Percentiles rank a stretch among this genome's conserved stretches.
Evolutionary conservation across 306 rosid genomes (phyloP).

Genomic region (Aeschynomene evenia): DNA sequence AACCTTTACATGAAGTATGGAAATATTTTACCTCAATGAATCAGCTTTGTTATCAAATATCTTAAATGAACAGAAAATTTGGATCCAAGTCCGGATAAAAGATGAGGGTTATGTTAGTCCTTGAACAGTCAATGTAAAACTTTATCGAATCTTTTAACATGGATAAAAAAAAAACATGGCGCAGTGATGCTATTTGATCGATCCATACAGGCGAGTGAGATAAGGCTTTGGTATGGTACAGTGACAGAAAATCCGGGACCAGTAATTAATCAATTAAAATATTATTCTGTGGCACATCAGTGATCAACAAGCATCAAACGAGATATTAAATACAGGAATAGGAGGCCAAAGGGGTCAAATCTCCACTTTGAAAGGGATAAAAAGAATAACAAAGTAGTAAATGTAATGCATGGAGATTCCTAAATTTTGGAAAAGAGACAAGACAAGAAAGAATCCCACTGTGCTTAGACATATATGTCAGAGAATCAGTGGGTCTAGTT

Average conservation of each 20-base stretch:
- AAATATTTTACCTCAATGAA: background rate
- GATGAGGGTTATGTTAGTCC: too few species aligned
- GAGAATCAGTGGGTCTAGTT: slow-evolving; percentile 26
- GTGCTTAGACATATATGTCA: slow-evolving; percentile 34
- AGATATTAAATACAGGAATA: slow-evolving; percentile 2
- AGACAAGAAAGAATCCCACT: slow-evolving; percentile 37
- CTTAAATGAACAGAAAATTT: too few species aligned
- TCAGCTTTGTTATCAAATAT: too few species aligned
- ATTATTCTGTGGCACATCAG: slow-evolving; percentile 19
- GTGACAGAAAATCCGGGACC: too few species aligned
- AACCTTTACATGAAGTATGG: background rate
- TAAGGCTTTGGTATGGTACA: too few species aligned
- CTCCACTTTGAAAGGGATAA: slow-evolving; percentile 37
- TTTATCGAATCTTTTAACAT: too few species aligned
- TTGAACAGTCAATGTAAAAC: too few species aligned
- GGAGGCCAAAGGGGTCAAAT: slow-evolving; percentile 18
- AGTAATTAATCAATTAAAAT: too few species aligned
- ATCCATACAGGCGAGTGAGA: too few species aligned
- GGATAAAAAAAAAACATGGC: too few species aligned
- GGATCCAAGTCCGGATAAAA: too few species aligned
- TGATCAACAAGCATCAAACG: slow-evolving; percentile 25
- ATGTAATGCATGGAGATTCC: slow-evolving; percentile 35
- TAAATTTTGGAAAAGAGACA: slow-evolving; percentile 28
- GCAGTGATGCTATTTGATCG: too few species aligned
- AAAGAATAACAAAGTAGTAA: slow-evolving; percentile 26